Base-by-base conservation (phyloP, 1,139 yeast genomes). In the Candida glucosophila region DNA sequence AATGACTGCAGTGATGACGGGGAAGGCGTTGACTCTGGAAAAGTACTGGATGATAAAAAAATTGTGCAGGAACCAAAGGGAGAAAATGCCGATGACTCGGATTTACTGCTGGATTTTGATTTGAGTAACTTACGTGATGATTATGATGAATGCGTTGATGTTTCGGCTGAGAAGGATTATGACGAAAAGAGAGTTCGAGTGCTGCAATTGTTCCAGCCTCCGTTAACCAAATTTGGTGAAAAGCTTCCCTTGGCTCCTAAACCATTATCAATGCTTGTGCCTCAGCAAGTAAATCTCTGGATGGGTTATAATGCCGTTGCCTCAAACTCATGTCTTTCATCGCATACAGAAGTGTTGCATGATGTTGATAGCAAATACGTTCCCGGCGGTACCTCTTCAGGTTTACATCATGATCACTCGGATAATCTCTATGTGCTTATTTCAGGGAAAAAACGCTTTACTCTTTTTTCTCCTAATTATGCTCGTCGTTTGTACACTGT, bases 331-430 rank as follows among this genome's bases (percentile, higher is more conserved):
- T n/a, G n/a, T n/a, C n/a, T n/a, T n/a, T 51, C 55, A 6, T 33
- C 43, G 14, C 29, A 29, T 4, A 18, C 12, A 11, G 11, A 22
- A 8, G 12, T 28, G 3, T 22, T 26, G 3, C 12, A 22, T 3
- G 18, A 27, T 3, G 29, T 45, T 11, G 44, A 51, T 5, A 81
- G 79, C 1, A 66, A 68, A 35, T 53, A 52, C 13, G 47, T 75
- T 2, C 75, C 80, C 1, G 49, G 48, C 1, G 80, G 79, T 1
- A 58, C 75, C 0, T 76, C 85, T 0, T 75, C 86, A 0, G 90
- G 90, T 0, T 51, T 79, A n/a, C 90, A 79, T 40, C 90, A 79
- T 44, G 90, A 79, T 43, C 86, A 78, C 47, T 81, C 88, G 1
- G 86, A 78, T 43, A 79, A 79, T 40, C 52, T 78, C 20, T 79